Evolutionary conservation across 768 basidiomycete genomes (phyloP).

Genomic region (Arthromyces matolae): DNA sequence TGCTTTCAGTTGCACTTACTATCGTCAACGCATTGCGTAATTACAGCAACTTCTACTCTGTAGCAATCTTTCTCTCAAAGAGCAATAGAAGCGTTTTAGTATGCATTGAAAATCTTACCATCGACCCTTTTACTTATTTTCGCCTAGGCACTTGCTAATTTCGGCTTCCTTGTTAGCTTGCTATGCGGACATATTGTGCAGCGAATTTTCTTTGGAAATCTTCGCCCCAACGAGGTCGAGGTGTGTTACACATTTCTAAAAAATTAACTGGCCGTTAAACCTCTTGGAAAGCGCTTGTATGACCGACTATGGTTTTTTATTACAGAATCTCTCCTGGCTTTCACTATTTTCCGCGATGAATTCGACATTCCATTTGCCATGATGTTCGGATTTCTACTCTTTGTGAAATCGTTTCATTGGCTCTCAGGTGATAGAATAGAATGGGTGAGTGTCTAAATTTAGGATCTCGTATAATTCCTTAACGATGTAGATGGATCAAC

Average conservation of each 20-base stretch:
- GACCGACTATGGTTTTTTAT: constrained; percentile 97
- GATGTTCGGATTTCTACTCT: constrained; percentile 93
- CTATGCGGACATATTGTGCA: constrained; percentile 76
- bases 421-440: constrained; percentile 92
- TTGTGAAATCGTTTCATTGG: constrained; percentile 98
- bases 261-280: not conserved
- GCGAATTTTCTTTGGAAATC: constrained; percentile 84
- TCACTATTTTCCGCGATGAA: constrained; percentile 96
- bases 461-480: not conserved
- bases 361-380: constrained; percentile 90
- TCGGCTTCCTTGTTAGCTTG: constrained; percentile 74
- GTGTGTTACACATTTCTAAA: constrained; percentile 37
- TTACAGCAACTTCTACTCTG: constrained; percentile 91
- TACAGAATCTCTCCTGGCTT: constrained; percentile 92
- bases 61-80: constrained; percentile 88
- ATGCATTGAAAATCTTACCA: constrained; percentile 20
- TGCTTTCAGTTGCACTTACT: constrained; percentile 65
- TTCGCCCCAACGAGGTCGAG: constrained; percentile 89
- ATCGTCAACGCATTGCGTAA: constrained; percentile 77
- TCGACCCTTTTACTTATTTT: constrained; percentile 5
- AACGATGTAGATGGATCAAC: constrained; percentile 88
- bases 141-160: constrained; percentile 86
- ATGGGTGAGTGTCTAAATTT: constrained; percentile 71
- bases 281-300: constrained; percentile 73
- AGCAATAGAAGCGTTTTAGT: constrained; percentile 93